phyloP scores from a whole-genome alignment of 1,284 basidiomycete species.

The Sanguinoderma infundibulare region DNA sequence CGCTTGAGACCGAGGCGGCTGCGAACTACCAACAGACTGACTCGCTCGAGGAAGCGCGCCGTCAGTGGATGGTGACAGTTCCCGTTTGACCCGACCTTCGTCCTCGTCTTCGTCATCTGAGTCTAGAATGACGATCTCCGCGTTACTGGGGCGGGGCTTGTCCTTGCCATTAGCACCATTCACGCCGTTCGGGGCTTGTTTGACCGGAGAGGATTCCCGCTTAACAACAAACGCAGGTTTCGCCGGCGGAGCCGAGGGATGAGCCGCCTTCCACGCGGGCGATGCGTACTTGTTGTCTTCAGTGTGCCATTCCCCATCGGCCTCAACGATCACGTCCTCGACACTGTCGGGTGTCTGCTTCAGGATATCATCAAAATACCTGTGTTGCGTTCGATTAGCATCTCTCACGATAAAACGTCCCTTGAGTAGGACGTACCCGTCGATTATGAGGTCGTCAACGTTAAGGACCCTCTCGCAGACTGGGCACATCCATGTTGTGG shows the following conservation, averaged over 20 bases:
- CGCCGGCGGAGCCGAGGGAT: constrained; percentile 43
- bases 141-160: constrained; percentile 50
- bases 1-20: constrained; percentile 31
- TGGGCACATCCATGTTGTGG: constrained; percentile 97
- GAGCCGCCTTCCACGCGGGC: constrained; percentile 63
- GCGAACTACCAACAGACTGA: constrained; percentile 35
- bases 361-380: constrained; percentile 86
- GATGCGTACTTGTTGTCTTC: constrained; percentile 86
- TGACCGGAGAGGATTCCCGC: constrained; percentile 34
- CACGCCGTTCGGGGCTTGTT: constrained; percentile 12
- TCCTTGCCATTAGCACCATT: constrained; percentile 39
- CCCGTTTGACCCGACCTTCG: constrained; percentile 72
- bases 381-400: constrained; percentile 34
- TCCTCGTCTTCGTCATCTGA: constrained; percentile 80
- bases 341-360: constrained; percentile 76
- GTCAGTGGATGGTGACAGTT: constrained; percentile 64
- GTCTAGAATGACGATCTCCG: constrained; percentile 76
- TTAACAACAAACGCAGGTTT: constrained; percentile 30
- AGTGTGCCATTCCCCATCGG: constrained; percentile 96
- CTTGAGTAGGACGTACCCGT: constrained; percentile 62
- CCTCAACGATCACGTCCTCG: constrained; percentile 93
- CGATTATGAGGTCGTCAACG: constrained; percentile 85
- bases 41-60: constrained; percentile 40
- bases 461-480: constrained; percentile 86
- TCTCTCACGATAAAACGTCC: neutral